phyloP scores from a whole-genome alignment of 1,284 basidiomycete genomes.

The Trametes pubescens region DNA sequence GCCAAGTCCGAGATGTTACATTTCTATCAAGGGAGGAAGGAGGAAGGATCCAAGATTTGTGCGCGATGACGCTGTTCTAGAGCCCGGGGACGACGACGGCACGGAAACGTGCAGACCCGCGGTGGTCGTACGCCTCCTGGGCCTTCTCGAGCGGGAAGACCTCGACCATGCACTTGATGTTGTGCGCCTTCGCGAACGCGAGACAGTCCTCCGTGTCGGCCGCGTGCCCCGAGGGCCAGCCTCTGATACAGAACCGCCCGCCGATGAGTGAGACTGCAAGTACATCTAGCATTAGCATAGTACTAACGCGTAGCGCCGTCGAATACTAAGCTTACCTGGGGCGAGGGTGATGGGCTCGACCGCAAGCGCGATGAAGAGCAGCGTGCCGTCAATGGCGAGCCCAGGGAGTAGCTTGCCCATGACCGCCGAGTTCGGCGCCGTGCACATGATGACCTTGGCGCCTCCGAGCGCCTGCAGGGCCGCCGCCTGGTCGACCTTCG shows the following conservation, averaged over 20 bases:
- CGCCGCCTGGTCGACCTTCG: slow-evolving; percentile 35
- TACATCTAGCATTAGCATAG: neutral
- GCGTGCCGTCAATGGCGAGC: slow-evolving; percentile 34
- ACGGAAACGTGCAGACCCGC: slow-evolving; percentile 37
- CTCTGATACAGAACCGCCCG: slow-evolving; percentile 33
- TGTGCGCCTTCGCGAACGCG: slow-evolving; percentile 31
- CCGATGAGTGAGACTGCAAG: slow-evolving; percentile 21
- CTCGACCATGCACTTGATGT: slow-evolving; percentile 37
- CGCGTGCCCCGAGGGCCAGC: slow-evolving; percentile 35
- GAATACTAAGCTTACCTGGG: slow-evolving; percentile 12
- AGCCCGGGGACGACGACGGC: slow-evolving; percentile 38
- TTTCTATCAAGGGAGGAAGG: too few species aligned
- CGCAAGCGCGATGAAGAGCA: slow-evolving; percentile 34
- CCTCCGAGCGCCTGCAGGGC: slow-evolving; percentile 41
- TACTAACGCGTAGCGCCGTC: neutral
- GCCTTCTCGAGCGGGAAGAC: slow-evolving; percentile 40
- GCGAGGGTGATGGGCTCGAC: slow-evolving; percentile 17
- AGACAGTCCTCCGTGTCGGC: slow-evolving; percentile 37
- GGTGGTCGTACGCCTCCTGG: slow-evolving; percentile 36
- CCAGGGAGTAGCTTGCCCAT: slow-evolving; percentile 35
- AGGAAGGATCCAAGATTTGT: too few species aligned
- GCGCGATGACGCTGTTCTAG: neutral
- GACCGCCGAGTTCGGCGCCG: slow-evolving; percentile 35
- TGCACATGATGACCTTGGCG: slow-evolving; percentile 42
- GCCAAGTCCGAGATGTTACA: too few species aligned